Percentiles rank a stretch among this genome's conserved stretches.
phyloP scores from a whole-genome alignment of 2,329 filamentous ascomycete species.

The Teratosphaeria nubilosa region DNA sequence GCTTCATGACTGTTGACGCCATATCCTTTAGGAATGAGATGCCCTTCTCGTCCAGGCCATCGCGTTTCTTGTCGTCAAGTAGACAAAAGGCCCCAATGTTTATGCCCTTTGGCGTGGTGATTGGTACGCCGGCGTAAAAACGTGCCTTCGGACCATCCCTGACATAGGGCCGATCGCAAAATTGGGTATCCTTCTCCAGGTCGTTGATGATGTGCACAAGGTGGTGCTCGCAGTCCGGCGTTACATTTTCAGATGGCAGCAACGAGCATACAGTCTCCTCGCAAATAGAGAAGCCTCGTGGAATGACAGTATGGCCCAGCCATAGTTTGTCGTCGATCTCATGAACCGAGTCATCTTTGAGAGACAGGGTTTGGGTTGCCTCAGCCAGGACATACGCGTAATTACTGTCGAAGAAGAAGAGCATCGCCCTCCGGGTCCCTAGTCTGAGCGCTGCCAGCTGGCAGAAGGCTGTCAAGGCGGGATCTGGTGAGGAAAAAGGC shows the following conservation, averaged over 20 bases:
- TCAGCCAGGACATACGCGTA: conserved; percentile 3
- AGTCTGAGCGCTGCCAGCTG: conserved; percentile 38
- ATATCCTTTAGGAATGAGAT: conserved; percentile 49
- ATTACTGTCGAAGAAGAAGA: conserved; percentile 2
- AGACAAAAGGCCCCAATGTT: conserved; percentile 53
- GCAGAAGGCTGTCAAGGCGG: conserved; percentile 37
- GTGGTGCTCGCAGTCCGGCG: neutral
- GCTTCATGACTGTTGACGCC: conserved; percentile 48
- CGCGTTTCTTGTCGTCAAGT: conserved; percentile 44
- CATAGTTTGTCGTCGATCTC: conserved; percentile 18
- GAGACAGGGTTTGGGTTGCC: neutral
- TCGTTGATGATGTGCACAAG: conserved; percentile 20
- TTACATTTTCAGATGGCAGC: neutral
- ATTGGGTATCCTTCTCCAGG: conserved; percentile 16
- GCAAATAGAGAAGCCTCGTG: conserved; percentile 21
- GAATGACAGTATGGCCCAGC: conserved; percentile 21
- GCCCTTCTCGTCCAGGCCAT: conserved; percentile 40
- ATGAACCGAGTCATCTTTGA: conserved; percentile 12
- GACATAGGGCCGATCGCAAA: conserved; percentile 21
- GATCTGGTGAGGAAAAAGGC: conserved; percentile 21
- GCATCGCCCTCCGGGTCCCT: conserved; percentile 2
- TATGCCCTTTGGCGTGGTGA: conserved; percentile 47
- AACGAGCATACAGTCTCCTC: conserved; percentile 19
- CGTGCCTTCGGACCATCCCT: conserved; percentile 17
- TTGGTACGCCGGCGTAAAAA: conserved; percentile 52